phyloP scores from a whole-genome alignment of 2,329 filamentous ascomycete genomes.

The Hymenoscyphus albidus region DNA sequence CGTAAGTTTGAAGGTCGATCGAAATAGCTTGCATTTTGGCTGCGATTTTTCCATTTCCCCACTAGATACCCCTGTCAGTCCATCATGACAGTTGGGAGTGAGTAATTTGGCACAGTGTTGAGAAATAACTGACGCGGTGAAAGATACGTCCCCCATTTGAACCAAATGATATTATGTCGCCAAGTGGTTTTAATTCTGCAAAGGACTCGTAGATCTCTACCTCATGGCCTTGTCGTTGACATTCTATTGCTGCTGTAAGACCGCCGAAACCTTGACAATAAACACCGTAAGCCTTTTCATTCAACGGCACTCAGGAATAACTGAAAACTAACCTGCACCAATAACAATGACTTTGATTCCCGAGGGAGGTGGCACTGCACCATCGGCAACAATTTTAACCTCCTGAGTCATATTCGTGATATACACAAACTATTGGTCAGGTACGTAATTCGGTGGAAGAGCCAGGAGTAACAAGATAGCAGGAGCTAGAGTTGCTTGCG shows the following conservation, averaged over 20 bases:
- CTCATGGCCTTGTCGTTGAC: constrained; percentile 53
- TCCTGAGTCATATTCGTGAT: not conserved
- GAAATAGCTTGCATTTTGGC: constrained; percentile 19
- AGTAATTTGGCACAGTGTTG: not conserved
- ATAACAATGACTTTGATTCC: constrained; percentile 26
- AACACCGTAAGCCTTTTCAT: not conserved
- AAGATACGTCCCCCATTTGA: constrained; percentile 56
- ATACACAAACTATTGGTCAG: not conserved
- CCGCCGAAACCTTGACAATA: constrained; percentile 49
- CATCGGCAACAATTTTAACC: constrained; percentile 11
- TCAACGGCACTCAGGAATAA: not conserved
- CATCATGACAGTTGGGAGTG: not conserved
- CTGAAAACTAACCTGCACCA: constrained; percentile 20
- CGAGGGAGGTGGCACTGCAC: constrained; percentile 13
- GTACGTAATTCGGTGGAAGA: too few species aligned
- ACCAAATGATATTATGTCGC: constrained; percentile 51
- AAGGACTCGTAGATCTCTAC: constrained; percentile 47
- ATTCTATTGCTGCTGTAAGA: constrained; percentile 58
- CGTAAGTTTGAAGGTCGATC: constrained; percentile 37
- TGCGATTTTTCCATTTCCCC: constrained; percentile 44
- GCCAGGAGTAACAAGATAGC: too few species aligned
- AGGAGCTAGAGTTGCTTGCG: too few species aligned
- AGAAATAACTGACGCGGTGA: constrained; percentile 35
- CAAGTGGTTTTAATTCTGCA: constrained; percentile 41
- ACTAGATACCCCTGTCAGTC: constrained; percentile 28